Conservation (phyloP, 2,329 filamentous ascomycete genomes). For the Achaetomium macrosporum region DNA sequence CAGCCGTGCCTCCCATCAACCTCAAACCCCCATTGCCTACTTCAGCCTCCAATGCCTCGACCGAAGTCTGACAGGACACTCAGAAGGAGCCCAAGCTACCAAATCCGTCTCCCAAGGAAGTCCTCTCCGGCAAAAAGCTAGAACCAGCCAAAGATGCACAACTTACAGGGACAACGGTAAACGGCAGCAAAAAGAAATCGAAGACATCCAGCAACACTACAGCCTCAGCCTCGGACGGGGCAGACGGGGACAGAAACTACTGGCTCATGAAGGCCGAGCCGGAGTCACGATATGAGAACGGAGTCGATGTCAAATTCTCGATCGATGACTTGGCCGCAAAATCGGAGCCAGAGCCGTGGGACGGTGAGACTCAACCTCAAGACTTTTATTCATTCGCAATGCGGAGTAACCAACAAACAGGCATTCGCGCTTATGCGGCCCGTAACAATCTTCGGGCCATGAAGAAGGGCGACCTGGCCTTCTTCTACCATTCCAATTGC, state of each 20-base stretch:
- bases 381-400: not conserved
- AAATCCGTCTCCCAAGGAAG: constrained; percentile 14
- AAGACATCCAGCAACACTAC: not conserved
- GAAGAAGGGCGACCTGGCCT: constrained; percentile 85
- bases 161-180: not conserved
- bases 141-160: not conserved
- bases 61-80: not conserved
- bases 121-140: not conserved
- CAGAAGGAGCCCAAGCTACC: not conserved
- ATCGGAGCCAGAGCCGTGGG: constrained; percentile 79
- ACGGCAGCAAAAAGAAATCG: not conserved
- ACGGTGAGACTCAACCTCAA: constrained; percentile 52
- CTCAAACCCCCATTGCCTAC: not conserved
- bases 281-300: constrained; percentile 78
- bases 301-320: constrained; percentile 84
- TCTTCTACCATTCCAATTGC: constrained; percentile 96
- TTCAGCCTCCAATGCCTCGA: not conserved
- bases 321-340: constrained; percentile 80
- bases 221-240: not conserved
- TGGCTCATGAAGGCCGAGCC: constrained; percentile 89
- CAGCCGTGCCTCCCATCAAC: too few species aligned
- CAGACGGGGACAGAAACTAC: constrained; percentile 37
- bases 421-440: constrained; percentile 54
- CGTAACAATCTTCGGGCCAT: constrained; percentile 87
- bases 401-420: constrained; percentile 24